phyloP scores from a whole-genome alignment of 768 basidiomycete species.

The Boletus rex-veris region DNA sequence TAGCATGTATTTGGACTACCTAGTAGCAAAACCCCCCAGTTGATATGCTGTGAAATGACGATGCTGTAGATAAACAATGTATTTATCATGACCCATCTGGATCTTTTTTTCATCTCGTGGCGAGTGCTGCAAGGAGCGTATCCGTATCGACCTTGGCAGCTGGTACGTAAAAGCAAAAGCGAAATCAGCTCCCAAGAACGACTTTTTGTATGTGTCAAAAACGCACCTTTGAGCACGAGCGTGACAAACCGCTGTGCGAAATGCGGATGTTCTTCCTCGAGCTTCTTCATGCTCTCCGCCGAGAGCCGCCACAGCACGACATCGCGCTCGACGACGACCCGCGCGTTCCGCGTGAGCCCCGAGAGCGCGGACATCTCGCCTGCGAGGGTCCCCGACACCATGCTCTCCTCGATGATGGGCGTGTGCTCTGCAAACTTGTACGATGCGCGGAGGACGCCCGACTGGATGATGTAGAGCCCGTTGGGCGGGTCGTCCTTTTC shows the following conservation, averaged over 20 bases:
- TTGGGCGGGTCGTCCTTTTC: constrained; percentile 70
- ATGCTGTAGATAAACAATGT: constrained; percentile 5
- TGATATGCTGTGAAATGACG: constrained; percentile 1
- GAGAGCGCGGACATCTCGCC: constrained; percentile 89
- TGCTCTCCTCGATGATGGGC: constrained; percentile 75
- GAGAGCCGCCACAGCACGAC: constrained; percentile 82
- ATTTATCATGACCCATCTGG: constrained; percentile 1
- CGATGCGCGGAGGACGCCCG: constrained; percentile 78
- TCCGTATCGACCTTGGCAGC: constrained; percentile 67
- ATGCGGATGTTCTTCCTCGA: constrained; percentile 68
- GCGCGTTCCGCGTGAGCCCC: constrained; percentile 76
- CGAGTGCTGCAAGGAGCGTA: constrained; percentile 55
- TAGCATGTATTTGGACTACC: background rate
- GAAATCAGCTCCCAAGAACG: too few relatives aligned
- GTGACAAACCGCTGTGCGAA: constrained; percentile 63
- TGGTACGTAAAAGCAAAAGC: constrained; percentile 16
- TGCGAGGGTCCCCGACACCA: constrained; percentile 90
- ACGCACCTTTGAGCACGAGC: constrained; percentile 71
- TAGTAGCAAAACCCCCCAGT: background rate
- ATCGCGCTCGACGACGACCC: constrained; percentile 75
- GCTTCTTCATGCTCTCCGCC: constrained; percentile 46
- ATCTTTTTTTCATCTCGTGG: constrained; percentile 31
- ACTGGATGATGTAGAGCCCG: constrained; percentile 86
- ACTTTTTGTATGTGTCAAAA: background rate
- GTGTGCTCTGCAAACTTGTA: constrained; percentile 75